These are phyloP conservation scores for Fusarium lateritium DNA, from an alignment of 2,329 filamentous ascomycete species.

Conservation along the genomic window DNA sequence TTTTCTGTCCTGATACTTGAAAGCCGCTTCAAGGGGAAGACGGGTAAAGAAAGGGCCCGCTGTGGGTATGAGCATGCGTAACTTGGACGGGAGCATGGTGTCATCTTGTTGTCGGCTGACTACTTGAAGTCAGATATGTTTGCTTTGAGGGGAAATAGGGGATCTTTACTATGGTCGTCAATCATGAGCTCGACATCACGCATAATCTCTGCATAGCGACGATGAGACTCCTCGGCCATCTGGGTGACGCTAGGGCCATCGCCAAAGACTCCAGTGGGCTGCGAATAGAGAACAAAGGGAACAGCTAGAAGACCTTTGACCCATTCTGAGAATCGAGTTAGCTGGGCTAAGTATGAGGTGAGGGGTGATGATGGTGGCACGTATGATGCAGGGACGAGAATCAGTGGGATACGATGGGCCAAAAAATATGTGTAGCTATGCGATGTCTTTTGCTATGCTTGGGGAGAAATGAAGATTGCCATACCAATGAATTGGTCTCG, in stretches of 20 bases:
- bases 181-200: conserved; percentile 92
- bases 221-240: conserved; percentile 85
- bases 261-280: conserved; percentile 90
- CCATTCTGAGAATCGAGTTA: conserved; percentile 78
- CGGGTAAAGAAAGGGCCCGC: conserved; percentile 96
- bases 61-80: conserved; percentile 91
- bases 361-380: conserved; percentile 5
- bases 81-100: conserved; percentile 82
- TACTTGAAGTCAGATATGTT: conserved; percentile 52
- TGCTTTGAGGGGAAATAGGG: background rate
- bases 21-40: conserved; percentile 88
- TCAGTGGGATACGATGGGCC: background rate
- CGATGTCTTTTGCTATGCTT: background rate
- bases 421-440: background rate
- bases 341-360: conserved; percentile 6
- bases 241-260: conserved; percentile 75
- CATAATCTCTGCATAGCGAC: conserved; percentile 95
- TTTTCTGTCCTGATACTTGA: conserved; percentile 88
- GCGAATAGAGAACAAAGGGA: conserved; percentile 95
- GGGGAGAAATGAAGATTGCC: conserved; percentile 16
- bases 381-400: conserved; percentile 7
- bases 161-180: conserved; percentile 83
- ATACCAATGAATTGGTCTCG: conserved; percentile 89
- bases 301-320: conserved; percentile 95
- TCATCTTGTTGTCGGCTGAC: conserved; percentile 79